phyloP scores from a whole-genome alignment of 257 asterid species.

The Lycium ferocissimum region DNA sequence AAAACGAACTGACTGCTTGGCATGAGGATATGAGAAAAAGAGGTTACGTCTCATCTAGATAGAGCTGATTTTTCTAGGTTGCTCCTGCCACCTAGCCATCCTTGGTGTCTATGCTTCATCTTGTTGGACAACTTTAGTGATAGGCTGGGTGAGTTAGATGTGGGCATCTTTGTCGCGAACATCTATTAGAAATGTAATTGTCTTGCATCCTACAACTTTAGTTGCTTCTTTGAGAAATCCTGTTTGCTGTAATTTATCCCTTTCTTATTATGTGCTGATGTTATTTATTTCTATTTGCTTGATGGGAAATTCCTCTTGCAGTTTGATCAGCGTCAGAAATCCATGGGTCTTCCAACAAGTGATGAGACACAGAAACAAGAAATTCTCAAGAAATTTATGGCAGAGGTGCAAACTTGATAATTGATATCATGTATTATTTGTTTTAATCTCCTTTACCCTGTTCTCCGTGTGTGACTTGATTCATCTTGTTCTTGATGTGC shows the following conservation, averaged over 20 bases:
- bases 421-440: background rate
- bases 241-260: background rate
- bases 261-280: background rate
- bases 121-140: background rate
- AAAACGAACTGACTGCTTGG: background rate
- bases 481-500: background rate
- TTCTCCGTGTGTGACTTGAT: constrained; percentile 17
- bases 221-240: background rate
- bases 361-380: constrained; percentile 84
- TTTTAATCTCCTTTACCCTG: background rate
- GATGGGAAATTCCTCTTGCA: constrained; percentile 37
- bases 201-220: background rate
- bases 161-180: background rate
- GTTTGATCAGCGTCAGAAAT: constrained; percentile 79
- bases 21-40: background rate
- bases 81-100: background rate
- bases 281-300: background rate
- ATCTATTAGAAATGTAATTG: background rate
- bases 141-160: background rate
- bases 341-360: constrained; percentile 78
- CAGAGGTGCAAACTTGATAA: constrained; percentile 54
- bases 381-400: constrained; percentile 72
- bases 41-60: background rate
- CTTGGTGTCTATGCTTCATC: background rate
- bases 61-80: constrained; percentile 12